phyloP scores from a whole-genome alignment of 164 flowering plant genomes.

The Sedum album region DNA sequence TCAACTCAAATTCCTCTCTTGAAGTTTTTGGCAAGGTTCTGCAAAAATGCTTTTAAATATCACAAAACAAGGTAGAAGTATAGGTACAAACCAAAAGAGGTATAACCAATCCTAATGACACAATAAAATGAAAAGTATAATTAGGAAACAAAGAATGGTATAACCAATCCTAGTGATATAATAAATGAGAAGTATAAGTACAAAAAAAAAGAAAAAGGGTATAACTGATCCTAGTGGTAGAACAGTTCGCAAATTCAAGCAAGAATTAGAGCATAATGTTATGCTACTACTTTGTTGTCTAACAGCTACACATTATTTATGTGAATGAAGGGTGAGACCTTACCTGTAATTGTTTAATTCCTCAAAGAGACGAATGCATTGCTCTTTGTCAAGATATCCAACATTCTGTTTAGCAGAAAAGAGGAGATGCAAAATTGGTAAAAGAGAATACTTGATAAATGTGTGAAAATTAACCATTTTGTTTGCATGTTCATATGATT shows the following conservation, averaged over 20 bases:
- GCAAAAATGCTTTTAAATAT: neutral
- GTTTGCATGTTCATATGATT: no score
- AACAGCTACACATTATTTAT: neutral
- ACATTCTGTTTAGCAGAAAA: neutral
- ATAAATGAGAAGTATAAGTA: no score
- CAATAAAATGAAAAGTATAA: neutral
- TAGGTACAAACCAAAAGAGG: no score
- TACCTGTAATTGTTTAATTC: neutral
- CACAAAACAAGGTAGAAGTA: neutral
- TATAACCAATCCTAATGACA: no score
- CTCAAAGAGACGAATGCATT: no score
- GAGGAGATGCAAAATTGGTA: no score
- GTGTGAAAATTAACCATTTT: no score
- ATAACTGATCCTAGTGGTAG: neutral
- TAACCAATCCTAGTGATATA: no score
- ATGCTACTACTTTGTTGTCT: neutral
- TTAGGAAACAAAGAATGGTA: no score
- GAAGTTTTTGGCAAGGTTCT: slow-evolving; percentile 87
- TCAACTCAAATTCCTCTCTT: slow-evolving; percentile 73
- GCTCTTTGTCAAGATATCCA: no score
- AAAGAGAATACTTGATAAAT: no score
- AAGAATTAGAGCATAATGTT: neutral
- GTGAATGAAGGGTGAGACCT: neutral
- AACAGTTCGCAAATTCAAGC: neutral
- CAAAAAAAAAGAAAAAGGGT: no score